Conservation (phyloP, 2,329 filamentous ascomycete species). For the Capronia epimyces region DNA sequence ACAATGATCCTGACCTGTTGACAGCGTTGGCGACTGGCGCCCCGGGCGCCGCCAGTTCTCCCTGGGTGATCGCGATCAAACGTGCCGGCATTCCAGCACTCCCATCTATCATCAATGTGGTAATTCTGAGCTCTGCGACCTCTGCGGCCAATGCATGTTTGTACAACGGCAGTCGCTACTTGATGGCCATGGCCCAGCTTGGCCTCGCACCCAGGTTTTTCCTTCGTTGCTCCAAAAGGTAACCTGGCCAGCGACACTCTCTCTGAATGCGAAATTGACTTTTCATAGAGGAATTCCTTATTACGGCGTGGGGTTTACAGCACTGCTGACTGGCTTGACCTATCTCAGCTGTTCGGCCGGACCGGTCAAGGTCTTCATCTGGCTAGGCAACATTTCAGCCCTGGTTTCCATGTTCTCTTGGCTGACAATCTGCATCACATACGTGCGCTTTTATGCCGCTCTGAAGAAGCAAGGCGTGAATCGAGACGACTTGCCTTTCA, state of each 20-base stretch:
- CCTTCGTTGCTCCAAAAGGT: slow-evolving; percentile 45
- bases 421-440: slow-evolving; percentile 61
- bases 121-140: slow-evolving; percentile 67
- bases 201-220: slow-evolving; percentile 50
- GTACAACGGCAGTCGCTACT: slow-evolving; percentile 49
- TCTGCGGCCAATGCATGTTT: slow-evolving; percentile 65
- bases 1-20: slow-evolving; percentile 49
- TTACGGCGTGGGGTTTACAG: too few relatives aligned
- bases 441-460: slow-evolving; percentile 64
- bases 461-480: slow-evolving; percentile 62
- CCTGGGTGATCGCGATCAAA: slow-evolving; percentile 48
- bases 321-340: too few relatives aligned
- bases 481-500: slow-evolving; percentile 51
- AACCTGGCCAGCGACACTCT: slow-evolving; percentile 39
- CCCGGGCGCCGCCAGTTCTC: slow-evolving; percentile 51
- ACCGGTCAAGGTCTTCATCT: slow-evolving; percentile 60
- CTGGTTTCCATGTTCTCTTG: slow-evolving; percentile 55
- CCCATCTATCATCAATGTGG: slow-evolving; percentile 46
- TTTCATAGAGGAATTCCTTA: too few relatives aligned
- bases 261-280: too few relatives aligned
- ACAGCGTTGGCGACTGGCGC: slow-evolving; percentile 63
- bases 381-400: slow-evolving; percentile 50
- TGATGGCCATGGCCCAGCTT: slow-evolving; percentile 47
- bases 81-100: slow-evolving; percentile 34
- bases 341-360: slow-evolving; percentile 63